phyloP scores from a whole-genome alignment of 31 red algal species.

The Odonthalia washingtoniensis region DNA sequence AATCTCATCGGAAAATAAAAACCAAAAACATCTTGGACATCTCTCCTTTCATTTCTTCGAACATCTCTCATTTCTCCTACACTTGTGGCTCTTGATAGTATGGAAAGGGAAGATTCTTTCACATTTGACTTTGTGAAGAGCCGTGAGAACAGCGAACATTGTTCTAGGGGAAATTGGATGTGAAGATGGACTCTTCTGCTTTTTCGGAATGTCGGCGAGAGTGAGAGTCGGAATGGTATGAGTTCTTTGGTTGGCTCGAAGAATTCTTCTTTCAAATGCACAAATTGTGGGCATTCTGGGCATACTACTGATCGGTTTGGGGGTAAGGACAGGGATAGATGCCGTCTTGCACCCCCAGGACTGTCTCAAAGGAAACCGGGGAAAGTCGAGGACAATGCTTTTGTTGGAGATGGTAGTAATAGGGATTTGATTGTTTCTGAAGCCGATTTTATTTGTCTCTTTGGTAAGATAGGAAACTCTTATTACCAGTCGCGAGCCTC shows the following conservation, averaged over 20 bases:
- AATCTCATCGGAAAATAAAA: no score
- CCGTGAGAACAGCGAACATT: constrained; percentile 13
- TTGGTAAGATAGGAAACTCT: neutral
- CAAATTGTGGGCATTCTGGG: neutral
- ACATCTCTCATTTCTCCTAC: no score
- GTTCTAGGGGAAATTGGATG: neutral
- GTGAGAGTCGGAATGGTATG: no score
- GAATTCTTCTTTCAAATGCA: neutral
- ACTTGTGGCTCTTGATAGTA: neutral
- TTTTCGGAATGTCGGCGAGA: no score
- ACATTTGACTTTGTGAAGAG: constrained; percentile 37
- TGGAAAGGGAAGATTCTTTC: constrained; percentile 28
- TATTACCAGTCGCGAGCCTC: neutral
- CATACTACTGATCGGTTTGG: neutral
- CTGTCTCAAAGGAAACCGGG: no score
- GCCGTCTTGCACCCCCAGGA: neutral
- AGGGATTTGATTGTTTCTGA: neutral
- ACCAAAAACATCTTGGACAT: no score
- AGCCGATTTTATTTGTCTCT: neutral
- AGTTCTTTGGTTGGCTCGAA: no score
- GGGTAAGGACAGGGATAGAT: neutral
- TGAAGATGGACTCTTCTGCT: neutral
- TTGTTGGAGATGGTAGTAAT: neutral
- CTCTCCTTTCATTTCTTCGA: no score
- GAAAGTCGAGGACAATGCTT: neutral